Evolutionary conservation across 1,284 basidiomycete genomes (phyloP).

Genomic region (Rhodofomes roseus): DNA sequence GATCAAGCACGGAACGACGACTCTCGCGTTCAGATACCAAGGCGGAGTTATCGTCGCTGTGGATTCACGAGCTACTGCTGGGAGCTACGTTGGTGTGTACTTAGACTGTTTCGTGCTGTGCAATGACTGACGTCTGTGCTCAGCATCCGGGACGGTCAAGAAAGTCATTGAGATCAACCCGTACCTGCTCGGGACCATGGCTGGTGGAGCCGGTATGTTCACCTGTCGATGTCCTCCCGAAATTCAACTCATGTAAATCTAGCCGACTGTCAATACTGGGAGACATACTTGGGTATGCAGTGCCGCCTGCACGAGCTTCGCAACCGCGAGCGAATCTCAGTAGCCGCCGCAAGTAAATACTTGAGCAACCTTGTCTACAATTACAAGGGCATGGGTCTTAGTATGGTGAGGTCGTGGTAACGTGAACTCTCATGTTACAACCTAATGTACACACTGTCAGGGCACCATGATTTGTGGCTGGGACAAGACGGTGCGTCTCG

Average conservation of each 20-base stretch:
- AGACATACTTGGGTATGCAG: constrained; percentile 98
- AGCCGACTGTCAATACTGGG: constrained; percentile 97
- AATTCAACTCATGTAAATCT: not conserved
- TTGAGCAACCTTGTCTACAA: constrained; percentile 96
- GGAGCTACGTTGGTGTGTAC: constrained; percentile 87
- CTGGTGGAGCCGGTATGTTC: constrained; percentile 88
- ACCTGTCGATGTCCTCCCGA: not conserved
- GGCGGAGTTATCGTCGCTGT: constrained; percentile 98
- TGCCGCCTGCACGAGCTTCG: constrained; percentile 96
- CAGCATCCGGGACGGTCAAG: constrained; percentile 94
- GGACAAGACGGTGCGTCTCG: constrained; percentile 87
- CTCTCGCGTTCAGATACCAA: constrained; percentile 94
- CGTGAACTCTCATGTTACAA: too few relatives aligned
- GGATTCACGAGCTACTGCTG: constrained; percentile 96
- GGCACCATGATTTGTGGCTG: constrained; percentile 99
- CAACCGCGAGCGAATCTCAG: constrained; percentile 97
- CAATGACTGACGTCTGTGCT: constrained; percentile 1
- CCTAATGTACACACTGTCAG: constrained; percentile 35
- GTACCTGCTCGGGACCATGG: constrained; percentile 98
- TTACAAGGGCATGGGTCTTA: constrained; percentile 99
- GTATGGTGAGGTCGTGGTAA: constrained; percentile 95
- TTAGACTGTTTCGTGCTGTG: not conserved
- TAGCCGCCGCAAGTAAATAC: constrained; percentile 97
- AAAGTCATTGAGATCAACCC: constrained; percentile 99
- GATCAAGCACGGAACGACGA: constrained; percentile 98